Conservation (phyloP, 495 filamentous ascomycete genomes). For the Aspergillus egyptiacus region DNA sequence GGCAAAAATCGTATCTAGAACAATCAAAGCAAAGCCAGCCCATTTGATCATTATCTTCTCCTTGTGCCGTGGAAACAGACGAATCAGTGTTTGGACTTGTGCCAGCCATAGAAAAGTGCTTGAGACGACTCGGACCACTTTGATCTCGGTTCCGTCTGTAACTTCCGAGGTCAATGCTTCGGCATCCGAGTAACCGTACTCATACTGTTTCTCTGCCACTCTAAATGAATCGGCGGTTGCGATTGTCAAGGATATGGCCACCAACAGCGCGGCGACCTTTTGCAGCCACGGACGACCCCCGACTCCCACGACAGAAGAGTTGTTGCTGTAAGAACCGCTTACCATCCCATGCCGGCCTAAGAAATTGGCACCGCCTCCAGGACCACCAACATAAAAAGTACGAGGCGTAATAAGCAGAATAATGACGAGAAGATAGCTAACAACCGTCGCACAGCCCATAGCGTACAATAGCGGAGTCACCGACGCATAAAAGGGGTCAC, state of each 20-base stretch:
- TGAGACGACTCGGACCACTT: constrained; percentile 82
- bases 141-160: constrained; percentile 73
- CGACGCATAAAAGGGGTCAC: constrained; percentile 88
- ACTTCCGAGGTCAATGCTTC: constrained; percentile 64
- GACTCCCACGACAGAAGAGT: constrained; percentile 71
- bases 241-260: constrained; percentile 87
- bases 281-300: constrained; percentile 93
- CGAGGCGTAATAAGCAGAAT: constrained; percentile 89
- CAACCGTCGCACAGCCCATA: constrained; percentile 81
- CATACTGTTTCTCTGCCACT: constrained; percentile 75
- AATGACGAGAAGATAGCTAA: constrained; percentile 89
- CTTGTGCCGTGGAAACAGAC: constrained; percentile 90
- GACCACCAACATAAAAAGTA: constrained; percentile 79
- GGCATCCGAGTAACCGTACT: constrained; percentile 66
- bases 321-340: constrained; percentile 61
- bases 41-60: constrained; percentile 99
- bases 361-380: constrained; percentile 59
- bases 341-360: constrained; percentile 82
- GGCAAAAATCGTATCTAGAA: constrained; percentile 82
- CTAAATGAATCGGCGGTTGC: constrained; percentile 84
- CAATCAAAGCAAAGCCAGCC: constrained; percentile 89
- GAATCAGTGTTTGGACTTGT: constrained; percentile 92
- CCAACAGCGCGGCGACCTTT: constrained; percentile 84
- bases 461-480: constrained; percentile 87
- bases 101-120: constrained; percentile 96